Base-by-base conservation (phyloP, 139 green algal species). In the Ettlia oleoabundans region DNA sequence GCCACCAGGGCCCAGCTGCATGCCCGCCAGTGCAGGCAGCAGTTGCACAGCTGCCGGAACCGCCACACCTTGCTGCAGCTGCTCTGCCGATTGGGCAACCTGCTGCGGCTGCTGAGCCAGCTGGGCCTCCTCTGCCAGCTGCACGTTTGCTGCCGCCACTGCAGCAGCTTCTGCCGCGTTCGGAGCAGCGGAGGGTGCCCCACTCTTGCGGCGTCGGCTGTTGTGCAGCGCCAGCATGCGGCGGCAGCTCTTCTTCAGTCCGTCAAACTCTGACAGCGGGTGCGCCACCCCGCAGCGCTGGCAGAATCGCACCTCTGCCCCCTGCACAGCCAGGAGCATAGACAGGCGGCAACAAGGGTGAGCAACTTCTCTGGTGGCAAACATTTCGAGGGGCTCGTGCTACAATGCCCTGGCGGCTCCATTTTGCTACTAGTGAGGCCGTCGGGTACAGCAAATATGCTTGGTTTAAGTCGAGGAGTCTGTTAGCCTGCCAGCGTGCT, bases 201-300 rank as follows among this genome's bases (percentile, higher is more conserved):
- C 70, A 21, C 30, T 26, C 68, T 84, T 84, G 80, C 82, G 64
- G 19, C 91, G 76, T 35, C 89, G 80, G 1, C 80, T 84, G 72
- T 94, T 94, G 86, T 94, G 90, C 3, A 84, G 81, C 78, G 90
- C 82, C 76, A 94, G 82, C 71, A 83, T 67, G 19, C 52, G 55
- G 3, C 93, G 83, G 88, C 94, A 98, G 76, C 81, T 92, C 82
- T 93, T 93, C 76, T 94, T 93, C 66, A 89, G 87, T 28, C 91
- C 94, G 73, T 98, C 95, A 83, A 97, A 98, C 38, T 94, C 91
- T 0, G 76, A 71, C 32, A 98, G 87, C 32, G 92, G 85, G 70
- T 98, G 95, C 78, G 96, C 95, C 75, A 93, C 88, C 28, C 93
- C 94, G 81, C 94, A 97, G 89, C 96, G 93, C 88, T 97, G 94